Conservation (phyloP, 2,329 filamentous ascomycete genomes). For the Penicillium sp. region DNA sequence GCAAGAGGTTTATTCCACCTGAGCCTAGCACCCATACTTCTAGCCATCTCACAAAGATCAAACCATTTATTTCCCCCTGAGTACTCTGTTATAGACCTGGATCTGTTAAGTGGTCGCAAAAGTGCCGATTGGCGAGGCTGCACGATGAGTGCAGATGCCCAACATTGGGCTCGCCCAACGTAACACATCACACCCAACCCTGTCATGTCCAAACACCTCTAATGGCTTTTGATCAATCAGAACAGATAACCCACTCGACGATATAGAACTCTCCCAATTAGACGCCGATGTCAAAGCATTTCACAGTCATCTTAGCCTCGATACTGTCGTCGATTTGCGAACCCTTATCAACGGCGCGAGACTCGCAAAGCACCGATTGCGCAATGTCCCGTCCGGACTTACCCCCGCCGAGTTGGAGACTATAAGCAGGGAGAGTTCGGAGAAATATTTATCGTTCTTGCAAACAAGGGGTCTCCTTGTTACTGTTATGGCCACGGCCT, state of each 20-base stretch:
- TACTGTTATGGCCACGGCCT: slow-evolving; percentile 23
- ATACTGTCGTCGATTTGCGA: neutral
- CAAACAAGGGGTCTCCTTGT: slow-evolving; percentile 5
- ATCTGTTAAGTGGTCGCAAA: neutral
- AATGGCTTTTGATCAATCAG: neutral
- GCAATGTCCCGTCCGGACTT: neutral
- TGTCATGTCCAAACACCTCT: neutral
- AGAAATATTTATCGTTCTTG: neutral
- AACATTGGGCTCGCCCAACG: neutral
- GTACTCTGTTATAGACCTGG: neutral
- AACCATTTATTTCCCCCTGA: neutral
- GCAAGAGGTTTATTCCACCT: neutral
- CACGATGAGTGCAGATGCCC: neutral
- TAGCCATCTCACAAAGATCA: neutral
- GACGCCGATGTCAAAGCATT: neutral
- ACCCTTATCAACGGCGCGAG: neutral
- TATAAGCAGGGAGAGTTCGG: neutral
- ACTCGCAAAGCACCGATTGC: neutral
- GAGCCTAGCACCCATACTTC: neutral
- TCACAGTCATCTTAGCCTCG: neutral
- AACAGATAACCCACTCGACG: neutral
- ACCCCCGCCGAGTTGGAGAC: neutral
- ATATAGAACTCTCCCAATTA: neutral
- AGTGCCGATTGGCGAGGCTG: neutral
- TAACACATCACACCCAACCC: neutral